Conservation (phyloP, 768 basidiomycete genomes). For the Nevesoporus exiguus region DNA sequence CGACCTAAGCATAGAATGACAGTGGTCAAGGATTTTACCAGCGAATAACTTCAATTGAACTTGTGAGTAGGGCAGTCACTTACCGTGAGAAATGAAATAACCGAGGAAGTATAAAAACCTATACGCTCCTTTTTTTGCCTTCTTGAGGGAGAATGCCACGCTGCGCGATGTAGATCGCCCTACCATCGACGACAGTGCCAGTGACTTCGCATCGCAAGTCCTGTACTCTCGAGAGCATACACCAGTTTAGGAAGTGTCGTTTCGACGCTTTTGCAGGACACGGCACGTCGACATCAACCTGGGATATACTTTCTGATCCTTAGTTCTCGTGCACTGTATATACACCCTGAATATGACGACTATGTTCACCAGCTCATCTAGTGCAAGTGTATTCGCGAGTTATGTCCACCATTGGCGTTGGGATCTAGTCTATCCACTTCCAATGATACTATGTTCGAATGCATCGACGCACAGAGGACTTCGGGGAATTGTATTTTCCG, state of each 20-base stretch:
- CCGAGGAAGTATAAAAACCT: slow-evolving; percentile 23
- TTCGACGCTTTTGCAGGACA: slow-evolving; percentile 46
- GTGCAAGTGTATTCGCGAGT: background rate
- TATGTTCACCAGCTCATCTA: background rate
- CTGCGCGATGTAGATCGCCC: slow-evolving; percentile 51
- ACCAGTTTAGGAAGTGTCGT: slow-evolving; percentile 68
- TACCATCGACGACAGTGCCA: slow-evolving; percentile 65
- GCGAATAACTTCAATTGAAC: background rate
- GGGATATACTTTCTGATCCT: slow-evolving; percentile 39
- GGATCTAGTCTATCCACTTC: background rate
- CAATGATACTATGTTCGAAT: background rate
- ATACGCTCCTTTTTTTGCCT: background rate
- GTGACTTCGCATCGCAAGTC: slow-evolving; percentile 48
- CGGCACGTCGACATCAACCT: slow-evolving; percentile 62
- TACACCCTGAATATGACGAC: background rate
- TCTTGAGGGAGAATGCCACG: slow-evolving; percentile 57
- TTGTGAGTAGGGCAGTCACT: background rate
- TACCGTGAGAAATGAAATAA: slow-evolving; percentile 38
- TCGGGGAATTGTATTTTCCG: no score
- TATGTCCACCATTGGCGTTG: background rate
- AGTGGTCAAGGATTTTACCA: background rate
- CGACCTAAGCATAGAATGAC: slow-evolving; percentile 27
- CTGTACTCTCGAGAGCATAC: slow-evolving; percentile 52
- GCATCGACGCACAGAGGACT: background rate
- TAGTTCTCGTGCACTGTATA: background rate